Evolutionary conservation across 345 rosid species (phyloP), one percentile per base, ranked within the genome.

Genomic region (Laguncularia racemosa): DNA sequence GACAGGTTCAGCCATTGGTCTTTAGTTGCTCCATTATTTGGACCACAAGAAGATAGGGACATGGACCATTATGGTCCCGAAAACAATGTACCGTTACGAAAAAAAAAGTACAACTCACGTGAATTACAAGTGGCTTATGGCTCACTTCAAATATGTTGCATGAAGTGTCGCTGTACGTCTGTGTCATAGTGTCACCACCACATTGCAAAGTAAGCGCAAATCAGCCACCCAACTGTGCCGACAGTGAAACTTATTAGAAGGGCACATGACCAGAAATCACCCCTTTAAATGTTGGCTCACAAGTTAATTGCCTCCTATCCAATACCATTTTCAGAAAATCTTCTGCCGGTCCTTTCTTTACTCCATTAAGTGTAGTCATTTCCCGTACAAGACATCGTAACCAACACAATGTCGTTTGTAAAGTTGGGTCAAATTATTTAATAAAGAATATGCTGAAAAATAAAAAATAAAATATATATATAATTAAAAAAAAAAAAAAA

Each of bases 191-290:
- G 40, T 33, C 40, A 9, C 6, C 6, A 33, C 40, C 40, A 33
- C 17, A 19, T 45, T 38, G 46, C 57, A 50, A 50, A 65, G 45
- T 7, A 50, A 40, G 38, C 59, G 58, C 52, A 54, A 49, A 26
- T 16, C n/a, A 16, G 21, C 45, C 8, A 52, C 33, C n/a, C 56
- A 50, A 38, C 55, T 2, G 46, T 28, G n/a, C 21, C 15, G 5
- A 38, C 6, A 33, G 12, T 1, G 16, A n/a, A 14, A 55, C 3
- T 33, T 16, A 21, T 33, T 55, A 33, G 15, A n/a, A 5, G 46
- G 53, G 51, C 46, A 33, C 46, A 28, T 28, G 56, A 65, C 58
- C 57, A 43, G 20, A 50, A 69, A 65, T 19, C 67, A 17, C 44
- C 62, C 23, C 40, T 45, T 11, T 14, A 28, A 46, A 33, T 6